Evolutionary conservation across 768 basidiomycete genomes (phyloP).

Genomic region (Phaeotremella fagi): DNA sequence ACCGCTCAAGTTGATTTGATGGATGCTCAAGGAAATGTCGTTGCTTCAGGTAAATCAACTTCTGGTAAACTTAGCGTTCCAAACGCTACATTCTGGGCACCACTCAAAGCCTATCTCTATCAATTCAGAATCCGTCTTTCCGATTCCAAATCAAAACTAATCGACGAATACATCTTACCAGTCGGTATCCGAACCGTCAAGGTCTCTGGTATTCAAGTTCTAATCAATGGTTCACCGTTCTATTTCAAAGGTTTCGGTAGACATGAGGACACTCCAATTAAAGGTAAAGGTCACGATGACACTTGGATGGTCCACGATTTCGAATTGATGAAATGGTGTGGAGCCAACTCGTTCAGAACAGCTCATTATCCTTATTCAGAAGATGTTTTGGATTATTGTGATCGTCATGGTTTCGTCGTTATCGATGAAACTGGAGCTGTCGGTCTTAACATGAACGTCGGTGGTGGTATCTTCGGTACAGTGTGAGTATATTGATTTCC

Average conservation of each 20-base stretch:
- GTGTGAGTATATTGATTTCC: no score
- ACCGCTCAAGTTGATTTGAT: constrained; percentile 10
- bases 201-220: constrained; percentile 18
- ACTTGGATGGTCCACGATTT: constrained; percentile 37
- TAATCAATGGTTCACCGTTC: constrained; percentile 34
- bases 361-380: constrained; percentile 37
- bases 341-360: constrained; percentile 34
- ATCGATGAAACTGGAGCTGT: constrained; percentile 32
- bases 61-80: constrained; percentile 12
- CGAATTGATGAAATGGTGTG: constrained; percentile 30
- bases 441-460: constrained; percentile 23
- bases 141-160: neutral
- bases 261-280: constrained; percentile 31
- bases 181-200: constrained; percentile 27
- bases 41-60: neutral
- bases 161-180: constrained; percentile 27
- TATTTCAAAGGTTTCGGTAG: constrained; percentile 28
- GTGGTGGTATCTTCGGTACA: constrained; percentile 17
- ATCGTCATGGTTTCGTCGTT: constrained; percentile 29
- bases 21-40: constrained; percentile 15
- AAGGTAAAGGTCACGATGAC: constrained; percentile 33
- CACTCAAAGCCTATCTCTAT: constrained; percentile 31
- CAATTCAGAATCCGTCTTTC: constrained; percentile 11
- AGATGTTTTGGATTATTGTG: constrained; percentile 29
- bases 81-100: constrained; percentile 25